phyloP scores from a whole-genome alignment of 305 asterid species.

The Fraxinus angustifolia region DNA sequence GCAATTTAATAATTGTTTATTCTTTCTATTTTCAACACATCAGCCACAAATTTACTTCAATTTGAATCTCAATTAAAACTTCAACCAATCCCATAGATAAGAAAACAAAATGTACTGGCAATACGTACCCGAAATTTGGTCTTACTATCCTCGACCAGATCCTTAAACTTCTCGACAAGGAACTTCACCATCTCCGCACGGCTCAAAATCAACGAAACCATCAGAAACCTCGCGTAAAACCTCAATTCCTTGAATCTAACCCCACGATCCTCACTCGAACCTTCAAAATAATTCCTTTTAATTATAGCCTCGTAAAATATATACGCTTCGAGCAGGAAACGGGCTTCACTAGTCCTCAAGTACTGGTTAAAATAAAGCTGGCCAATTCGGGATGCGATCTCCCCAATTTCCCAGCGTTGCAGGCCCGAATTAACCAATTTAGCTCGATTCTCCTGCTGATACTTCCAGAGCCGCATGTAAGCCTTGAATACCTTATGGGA shows the following conservation, averaged over 20 bases:
- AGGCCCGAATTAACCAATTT: conserved; percentile 68
- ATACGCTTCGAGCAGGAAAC: conserved; percentile 82
- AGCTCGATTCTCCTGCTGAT: conserved; percentile 81
- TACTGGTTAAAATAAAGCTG: conserved; percentile 89
- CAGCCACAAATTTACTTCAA: conserved; percentile 15
- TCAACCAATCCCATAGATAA: neutral
- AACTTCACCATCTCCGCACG: conserved; percentile 70
- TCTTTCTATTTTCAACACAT: neutral
- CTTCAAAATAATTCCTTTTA: conserved; percentile 72
- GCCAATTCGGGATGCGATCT: conserved; percentile 97
- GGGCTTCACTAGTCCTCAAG: conserved; percentile 85
- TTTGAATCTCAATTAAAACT: conserved; percentile 3
- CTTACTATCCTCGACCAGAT: conserved; percentile 71
- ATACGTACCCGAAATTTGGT: conserved; percentile 67
- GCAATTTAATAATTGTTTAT: neutral
- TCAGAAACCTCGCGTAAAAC: conserved; percentile 86
- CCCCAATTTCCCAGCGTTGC: conserved; percentile 96
- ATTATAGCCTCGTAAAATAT: conserved; percentile 90
- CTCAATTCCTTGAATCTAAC: conserved; percentile 92
- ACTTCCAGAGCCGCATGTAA: conserved; percentile 80
- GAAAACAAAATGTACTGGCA: neutral
- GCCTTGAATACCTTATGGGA: conserved; percentile 87
- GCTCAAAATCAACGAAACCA: conserved; percentile 76
- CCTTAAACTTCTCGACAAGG: conserved; percentile 65
- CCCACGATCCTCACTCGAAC: conserved; percentile 70